Evolutionary conservation across 192 early-diverging fungal species (phyloP).

Genomic region (Radiomyces spectabilis): DNA sequence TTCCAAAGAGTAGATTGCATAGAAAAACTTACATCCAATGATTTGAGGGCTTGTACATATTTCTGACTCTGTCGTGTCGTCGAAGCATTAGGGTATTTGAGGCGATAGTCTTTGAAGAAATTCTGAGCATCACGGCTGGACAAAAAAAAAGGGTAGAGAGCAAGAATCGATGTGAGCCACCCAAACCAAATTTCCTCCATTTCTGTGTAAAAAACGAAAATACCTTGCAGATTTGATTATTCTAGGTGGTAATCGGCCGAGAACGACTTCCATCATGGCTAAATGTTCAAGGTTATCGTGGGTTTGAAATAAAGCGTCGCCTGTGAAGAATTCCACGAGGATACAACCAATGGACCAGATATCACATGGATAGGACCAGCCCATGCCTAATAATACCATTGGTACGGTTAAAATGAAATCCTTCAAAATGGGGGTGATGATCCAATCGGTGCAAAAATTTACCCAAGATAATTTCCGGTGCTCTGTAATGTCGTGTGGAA

Average conservation of each 20-base stretch:
- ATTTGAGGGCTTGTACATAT: slow-evolving; percentile 53
- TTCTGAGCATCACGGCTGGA: slow-evolving; percentile 38
- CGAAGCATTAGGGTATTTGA: slow-evolving; percentile 50
- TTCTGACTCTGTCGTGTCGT: slow-evolving; percentile 50
- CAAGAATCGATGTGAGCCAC: slow-evolving; percentile 1
- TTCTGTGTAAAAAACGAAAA: neutral
- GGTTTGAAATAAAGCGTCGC: slow-evolving; percentile 95
- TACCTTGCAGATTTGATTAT: slow-evolving; percentile 51
- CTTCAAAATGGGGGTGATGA: neutral
- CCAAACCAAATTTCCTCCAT: neutral
- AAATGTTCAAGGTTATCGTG: slow-evolving; percentile 97
- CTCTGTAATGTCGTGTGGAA: slow-evolving; percentile 93
- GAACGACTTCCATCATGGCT: slow-evolving; percentile 90
- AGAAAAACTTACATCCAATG: slow-evolving; percentile 38
- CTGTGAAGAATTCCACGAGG: slow-evolving; percentile 90
- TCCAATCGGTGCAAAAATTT: neutral
- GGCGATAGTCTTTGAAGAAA: slow-evolving; percentile 40
- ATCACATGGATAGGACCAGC: slow-evolving; percentile 97
- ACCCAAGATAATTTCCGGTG: slow-evolving; percentile 94
- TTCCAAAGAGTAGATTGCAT: neutral
- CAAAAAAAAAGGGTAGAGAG: slow-evolving; percentile 1
- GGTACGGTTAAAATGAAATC: neutral
- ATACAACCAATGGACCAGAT: slow-evolving; percentile 99
- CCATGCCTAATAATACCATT: slow-evolving; percentile 42
- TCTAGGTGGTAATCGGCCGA: slow-evolving; percentile 71